Evolutionary conservation across 371 early-diverging fungal species (phyloP).

Genomic region (Syncephalis plumigaleata): DNA sequence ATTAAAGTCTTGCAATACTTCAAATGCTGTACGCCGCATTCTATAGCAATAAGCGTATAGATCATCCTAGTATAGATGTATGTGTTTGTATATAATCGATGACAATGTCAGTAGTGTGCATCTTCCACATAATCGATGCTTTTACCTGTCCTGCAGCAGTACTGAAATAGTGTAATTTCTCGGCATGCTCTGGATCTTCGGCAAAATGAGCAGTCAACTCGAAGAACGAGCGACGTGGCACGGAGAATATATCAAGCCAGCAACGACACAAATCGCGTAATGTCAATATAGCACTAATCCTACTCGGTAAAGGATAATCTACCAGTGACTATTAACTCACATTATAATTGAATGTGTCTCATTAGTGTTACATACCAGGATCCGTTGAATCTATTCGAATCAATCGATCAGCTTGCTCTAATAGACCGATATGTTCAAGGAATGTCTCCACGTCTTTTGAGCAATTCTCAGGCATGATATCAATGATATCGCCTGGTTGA

Average conservation of each 20-base stretch:
- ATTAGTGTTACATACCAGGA: too few relatives aligned
- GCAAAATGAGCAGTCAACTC: conserved; percentile 70
- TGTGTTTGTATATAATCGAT: too few relatives aligned
- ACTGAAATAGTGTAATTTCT: conserved; percentile 63
- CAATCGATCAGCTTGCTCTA: conserved; percentile 45
- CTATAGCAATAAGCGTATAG: conserved; percentile 66
- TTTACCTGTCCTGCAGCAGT: conserved; percentile 56
- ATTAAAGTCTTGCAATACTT: conserved; percentile 69
- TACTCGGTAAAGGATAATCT: conserved; percentile 22
- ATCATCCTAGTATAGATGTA: conserved; percentile 66
- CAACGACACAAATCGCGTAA: conserved; percentile 48
- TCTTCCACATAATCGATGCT: too few relatives aligned
- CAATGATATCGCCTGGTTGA: conserved; percentile 68
- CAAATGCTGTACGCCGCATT: conserved; percentile 57
- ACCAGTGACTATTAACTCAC: too few relatives aligned
- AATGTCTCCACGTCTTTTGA: conserved; percentile 42
- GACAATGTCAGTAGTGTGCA: too few relatives aligned
- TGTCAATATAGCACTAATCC: conserved; percentile 28
- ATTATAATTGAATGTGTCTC: background rate
- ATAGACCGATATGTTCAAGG: background rate
- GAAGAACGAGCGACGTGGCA: conserved; percentile 79
- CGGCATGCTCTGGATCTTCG: conserved; percentile 42
- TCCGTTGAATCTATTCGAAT: conserved; percentile 8
- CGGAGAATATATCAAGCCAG: conserved; percentile 65
- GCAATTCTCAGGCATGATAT: conserved; percentile 54